These are phyloP conservation scores for Pythium aquatile DNA, from an alignment of 352 stramenopile genomes.

Conservation along the genomic window DNA sequence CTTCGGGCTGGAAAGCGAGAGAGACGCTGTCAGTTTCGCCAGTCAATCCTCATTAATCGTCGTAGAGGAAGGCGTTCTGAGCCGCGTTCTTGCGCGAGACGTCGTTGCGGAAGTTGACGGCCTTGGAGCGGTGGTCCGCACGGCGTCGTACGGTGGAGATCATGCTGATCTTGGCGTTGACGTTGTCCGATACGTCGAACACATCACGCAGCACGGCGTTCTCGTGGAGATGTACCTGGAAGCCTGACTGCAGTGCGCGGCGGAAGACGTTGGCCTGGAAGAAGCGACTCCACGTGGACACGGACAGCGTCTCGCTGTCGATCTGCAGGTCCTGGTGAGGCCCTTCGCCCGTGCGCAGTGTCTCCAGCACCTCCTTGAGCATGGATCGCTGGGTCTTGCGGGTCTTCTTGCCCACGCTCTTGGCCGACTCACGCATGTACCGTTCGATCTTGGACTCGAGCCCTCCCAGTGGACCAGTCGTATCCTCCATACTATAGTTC, in stretches of 20 bases:
- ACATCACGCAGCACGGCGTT: slow-evolving; percentile 59
- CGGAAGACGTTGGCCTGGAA: slow-evolving; percentile 67
- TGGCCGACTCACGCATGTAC: slow-evolving; percentile 66
- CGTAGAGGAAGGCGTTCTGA: slow-evolving; percentile 70
- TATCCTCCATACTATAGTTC: slow-evolving; percentile 47
- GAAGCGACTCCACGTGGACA: slow-evolving; percentile 62
- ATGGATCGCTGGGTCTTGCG: slow-evolving; percentile 59
- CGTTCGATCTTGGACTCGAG: slow-evolving; percentile 50
- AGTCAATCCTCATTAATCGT: slow-evolving; percentile 32
- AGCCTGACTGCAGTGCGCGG: slow-evolving; percentile 48
- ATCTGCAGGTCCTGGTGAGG: slow-evolving; percentile 53
- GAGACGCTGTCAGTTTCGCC: too few species aligned
- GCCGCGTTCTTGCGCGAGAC: slow-evolving; percentile 48
- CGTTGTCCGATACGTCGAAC: slow-evolving; percentile 58
- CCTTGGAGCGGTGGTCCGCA: slow-evolving; percentile 44
- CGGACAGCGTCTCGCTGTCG: slow-evolving; percentile 46
- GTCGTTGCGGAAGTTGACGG: slow-evolving; percentile 56
- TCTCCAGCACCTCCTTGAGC: slow-evolving; percentile 71
- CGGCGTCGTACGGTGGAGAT: slow-evolving; percentile 47
- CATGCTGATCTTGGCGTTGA: slow-evolving; percentile 46
- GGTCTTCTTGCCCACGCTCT: slow-evolving; percentile 75
- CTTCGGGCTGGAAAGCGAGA: too few species aligned
- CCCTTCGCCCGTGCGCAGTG: slow-evolving; percentile 50
- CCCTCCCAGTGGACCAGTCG: slow-evolving; percentile 40
- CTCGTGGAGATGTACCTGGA: slow-evolving; percentile 59